Evolutionary conservation across 306 rosid genomes (phyloP).

Genomic region (Begonia peltatifolia): DNA sequence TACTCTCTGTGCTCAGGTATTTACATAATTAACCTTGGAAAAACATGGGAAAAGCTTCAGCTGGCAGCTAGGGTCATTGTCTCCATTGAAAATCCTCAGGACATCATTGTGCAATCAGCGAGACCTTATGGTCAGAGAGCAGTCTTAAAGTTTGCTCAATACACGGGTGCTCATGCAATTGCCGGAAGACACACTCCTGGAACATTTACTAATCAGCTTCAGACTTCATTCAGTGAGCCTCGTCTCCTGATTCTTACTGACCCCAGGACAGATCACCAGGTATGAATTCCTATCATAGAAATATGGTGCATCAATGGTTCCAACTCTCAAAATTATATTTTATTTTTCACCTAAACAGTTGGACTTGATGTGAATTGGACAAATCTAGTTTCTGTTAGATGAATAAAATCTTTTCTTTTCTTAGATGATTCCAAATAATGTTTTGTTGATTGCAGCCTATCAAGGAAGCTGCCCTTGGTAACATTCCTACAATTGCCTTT

Average conservation of each 20-base stretch:
- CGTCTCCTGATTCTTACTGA: conserved; percentile 68
- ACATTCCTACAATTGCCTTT: conserved; percentile 66
- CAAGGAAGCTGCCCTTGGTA: conserved; percentile 75
- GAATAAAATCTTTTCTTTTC: too few relatives aligned
- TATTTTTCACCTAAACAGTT: too few relatives aligned
- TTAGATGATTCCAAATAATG: too few relatives aligned
- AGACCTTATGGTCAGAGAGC: conserved; percentile 82
- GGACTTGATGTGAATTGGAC: too few relatives aligned
- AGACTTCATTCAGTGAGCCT: conserved; percentile 60
- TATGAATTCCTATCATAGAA: conserved; percentile 5
- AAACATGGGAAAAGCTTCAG: conserved; percentile 70
- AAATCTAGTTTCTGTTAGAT: too few relatives aligned
- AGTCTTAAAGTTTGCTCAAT: conserved; percentile 66
- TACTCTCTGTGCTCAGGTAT: conserved; percentile 27
- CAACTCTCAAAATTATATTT: too few relatives aligned
- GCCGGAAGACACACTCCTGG: conserved; percentile 89
- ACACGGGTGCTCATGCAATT: conserved; percentile 71
- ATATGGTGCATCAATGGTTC: too few relatives aligned
- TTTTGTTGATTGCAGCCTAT: conserved; percentile 43
- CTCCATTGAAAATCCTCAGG: conserved; percentile 69
- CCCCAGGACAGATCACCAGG: conserved; percentile 79
- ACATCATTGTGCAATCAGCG: conserved; percentile 63
- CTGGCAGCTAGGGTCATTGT: conserved; percentile 77
- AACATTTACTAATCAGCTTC: conserved; percentile 68
- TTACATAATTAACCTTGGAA: conserved; percentile 63